A percentile compares a stretch with the other conserved stretches of the same genome.
These are phyloP conservation scores for Xerocomellus intermedius DNA, from an alignment of 768 basidiomycete genomes.

Conservation along the genomic window DNA sequence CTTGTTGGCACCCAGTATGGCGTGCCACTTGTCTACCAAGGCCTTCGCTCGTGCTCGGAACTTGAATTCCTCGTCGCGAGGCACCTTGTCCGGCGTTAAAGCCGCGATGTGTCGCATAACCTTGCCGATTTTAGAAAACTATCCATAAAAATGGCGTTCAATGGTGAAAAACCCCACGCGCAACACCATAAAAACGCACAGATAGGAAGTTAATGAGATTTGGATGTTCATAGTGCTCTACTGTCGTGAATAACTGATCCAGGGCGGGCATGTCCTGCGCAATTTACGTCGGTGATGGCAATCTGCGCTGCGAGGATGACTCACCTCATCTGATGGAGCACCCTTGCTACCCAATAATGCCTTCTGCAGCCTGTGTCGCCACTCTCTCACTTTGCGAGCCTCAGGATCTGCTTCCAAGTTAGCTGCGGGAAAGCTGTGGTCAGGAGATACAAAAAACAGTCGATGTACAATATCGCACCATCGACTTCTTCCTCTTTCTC, in stretches of 20 bases:
- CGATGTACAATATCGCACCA: constrained; percentile 39
- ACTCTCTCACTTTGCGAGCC: constrained; percentile 77
- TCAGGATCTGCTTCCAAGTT: constrained; percentile 56
- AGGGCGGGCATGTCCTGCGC: constrained; percentile 73
- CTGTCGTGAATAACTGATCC: constrained; percentile 69
- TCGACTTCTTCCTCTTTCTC: constrained; percentile 63
- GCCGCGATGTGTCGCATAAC: constrained; percentile 64
- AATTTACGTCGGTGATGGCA: constrained; percentile 7
- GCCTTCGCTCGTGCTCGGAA: constrained; percentile 49
- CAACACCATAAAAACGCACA: constrained; percentile 34
- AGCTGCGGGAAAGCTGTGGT: constrained; percentile 26
- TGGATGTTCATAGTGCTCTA: constrained; percentile 75
- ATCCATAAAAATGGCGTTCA: constrained; percentile 9
- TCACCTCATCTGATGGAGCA: constrained; percentile 63
- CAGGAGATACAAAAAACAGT: background rate
- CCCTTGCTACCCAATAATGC: constrained; percentile 71
- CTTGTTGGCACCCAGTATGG: constrained; percentile 35
- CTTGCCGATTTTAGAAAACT: constrained; percentile 52
- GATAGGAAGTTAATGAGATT: constrained; percentile 69
- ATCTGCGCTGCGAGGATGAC: constrained; percentile 17
- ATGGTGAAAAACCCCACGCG: constrained; percentile 1
- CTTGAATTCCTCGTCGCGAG: constrained; percentile 51
- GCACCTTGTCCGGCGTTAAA: constrained; percentile 41
- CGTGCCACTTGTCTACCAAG: constrained; percentile 48
- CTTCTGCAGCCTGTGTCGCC: constrained; percentile 91